Evolutionary conservation across 805 yeast genomes (phyloP).

Genomic region (Cyberlindnera maritima): DNA sequence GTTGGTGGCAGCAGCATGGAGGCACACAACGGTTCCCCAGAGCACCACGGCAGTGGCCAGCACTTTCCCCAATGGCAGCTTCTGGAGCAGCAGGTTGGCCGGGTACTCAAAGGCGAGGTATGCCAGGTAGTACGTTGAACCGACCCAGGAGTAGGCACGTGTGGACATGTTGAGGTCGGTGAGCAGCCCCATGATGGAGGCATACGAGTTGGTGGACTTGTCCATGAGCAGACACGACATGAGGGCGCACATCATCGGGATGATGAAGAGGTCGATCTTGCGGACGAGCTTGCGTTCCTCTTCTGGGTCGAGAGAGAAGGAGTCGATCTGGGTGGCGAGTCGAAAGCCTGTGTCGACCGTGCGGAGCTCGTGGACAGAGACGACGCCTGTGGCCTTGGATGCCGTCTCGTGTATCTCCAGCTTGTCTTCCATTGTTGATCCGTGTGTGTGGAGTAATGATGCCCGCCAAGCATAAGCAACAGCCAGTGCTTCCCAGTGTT

Average conservation of each 20-base stretch:
- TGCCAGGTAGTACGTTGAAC: slow-evolving; percentile 53
- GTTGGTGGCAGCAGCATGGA: slow-evolving; percentile 9
- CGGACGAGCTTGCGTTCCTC: slow-evolving; percentile 33
- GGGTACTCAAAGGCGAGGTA: slow-evolving; percentile 49
- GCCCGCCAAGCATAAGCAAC: no score
- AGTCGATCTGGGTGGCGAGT: no score
- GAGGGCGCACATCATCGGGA: slow-evolving; percentile 32
- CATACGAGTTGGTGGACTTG: slow-evolving; percentile 38
- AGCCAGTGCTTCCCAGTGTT: no score
- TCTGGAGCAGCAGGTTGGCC: slow-evolving; percentile 42
- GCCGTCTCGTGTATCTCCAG: no score
- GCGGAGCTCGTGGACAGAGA: slow-evolving; percentile 15
- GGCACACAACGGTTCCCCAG: slow-evolving; percentile 48
- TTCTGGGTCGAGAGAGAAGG: slow-evolving; percentile 28
- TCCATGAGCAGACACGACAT: slow-evolving; percentile 42
- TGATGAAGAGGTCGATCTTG: slow-evolving; percentile 36
- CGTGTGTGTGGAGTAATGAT: no score
- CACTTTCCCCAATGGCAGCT: slow-evolving; percentile 35
- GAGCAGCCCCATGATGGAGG: slow-evolving; percentile 43
- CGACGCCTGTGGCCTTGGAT: no score
- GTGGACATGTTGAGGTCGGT: slow-evolving; percentile 41
- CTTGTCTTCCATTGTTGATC: no score
- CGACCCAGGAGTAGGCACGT: slow-evolving; percentile 41
- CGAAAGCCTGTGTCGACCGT: slow-evolving; percentile 16
- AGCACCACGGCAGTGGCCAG: slow-evolving; percentile 42